A percentile compares a stretch with the other conserved stretches of the same genome.
Conservation (phyloP, 306 rosid species). For the Cucurbita moschata region DNA sequence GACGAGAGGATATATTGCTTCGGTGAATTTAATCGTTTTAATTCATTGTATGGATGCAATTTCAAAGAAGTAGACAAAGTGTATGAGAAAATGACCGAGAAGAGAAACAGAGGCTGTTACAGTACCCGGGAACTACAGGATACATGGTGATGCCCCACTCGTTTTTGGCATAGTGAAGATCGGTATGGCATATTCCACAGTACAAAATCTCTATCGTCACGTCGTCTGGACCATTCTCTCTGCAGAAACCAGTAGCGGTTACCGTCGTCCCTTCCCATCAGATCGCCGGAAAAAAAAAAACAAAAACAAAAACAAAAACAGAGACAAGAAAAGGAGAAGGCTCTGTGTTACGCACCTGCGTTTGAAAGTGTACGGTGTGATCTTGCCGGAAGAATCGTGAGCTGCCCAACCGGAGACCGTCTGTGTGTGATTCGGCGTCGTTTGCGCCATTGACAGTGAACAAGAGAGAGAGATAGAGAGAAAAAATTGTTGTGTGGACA, state of each 20-base stretch:
- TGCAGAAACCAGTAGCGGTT: slow-evolving; percentile 5
- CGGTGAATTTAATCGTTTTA: not conserved
- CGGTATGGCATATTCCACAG: slow-evolving; percentile 78
- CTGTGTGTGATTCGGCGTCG: slow-evolving; percentile 56
- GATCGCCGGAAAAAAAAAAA: not conserved
- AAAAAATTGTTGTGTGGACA: not conserved
- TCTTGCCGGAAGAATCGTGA: slow-evolving; percentile 54
- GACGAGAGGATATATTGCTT: not conserved
- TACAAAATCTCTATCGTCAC: slow-evolving; percentile 43
- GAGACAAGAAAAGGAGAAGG: not conserved
- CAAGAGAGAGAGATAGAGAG: not conserved
- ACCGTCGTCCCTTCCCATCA: not conserved
- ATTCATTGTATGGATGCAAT: not conserved
- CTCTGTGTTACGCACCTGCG: slow-evolving; percentile 9
- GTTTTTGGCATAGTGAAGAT: slow-evolving; percentile 38
- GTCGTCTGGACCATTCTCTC: slow-evolving; percentile 51
- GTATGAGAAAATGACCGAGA: not conserved
- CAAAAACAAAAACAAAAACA: not conserved
- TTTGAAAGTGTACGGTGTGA: slow-evolving; percentile 40
- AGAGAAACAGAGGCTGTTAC: not conserved
- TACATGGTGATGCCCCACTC: slow-evolving; percentile 74
- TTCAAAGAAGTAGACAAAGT: not conserved
- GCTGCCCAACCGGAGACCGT: slow-evolving; percentile 83
- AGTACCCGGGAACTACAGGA: slow-evolving; percentile 66
- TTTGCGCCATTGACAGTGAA: slow-evolving; percentile 25